Evolutionary conservation across 164 flowering plant species (phyloP).

Genomic region (Warburgia ugandensis): DNA sequence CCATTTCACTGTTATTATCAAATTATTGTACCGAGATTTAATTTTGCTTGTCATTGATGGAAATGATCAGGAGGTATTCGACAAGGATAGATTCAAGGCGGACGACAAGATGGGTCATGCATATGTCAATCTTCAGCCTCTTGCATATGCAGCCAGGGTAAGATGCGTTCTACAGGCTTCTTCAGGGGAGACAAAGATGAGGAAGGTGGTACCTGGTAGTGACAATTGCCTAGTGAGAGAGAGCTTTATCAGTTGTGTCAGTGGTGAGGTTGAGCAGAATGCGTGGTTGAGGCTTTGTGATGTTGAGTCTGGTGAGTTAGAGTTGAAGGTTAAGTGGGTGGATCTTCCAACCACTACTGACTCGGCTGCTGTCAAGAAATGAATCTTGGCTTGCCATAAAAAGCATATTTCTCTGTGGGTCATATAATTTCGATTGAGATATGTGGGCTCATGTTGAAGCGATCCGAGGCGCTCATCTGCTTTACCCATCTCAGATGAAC

Average conservation of each 20-base stretch:
- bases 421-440: too few species aligned
- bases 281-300: conserved; percentile 66
- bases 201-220: conserved; percentile 52
- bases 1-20: not conserved
- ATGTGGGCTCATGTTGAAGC: too few species aligned
- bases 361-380: not conserved
- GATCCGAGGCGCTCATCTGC: too few species aligned
- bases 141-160: conserved; percentile 55
- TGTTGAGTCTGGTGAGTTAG: conserved; percentile 77
- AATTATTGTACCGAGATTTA: not conserved
- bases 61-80: conserved; percentile 88
- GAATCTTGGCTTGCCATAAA: not conserved
- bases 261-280: conserved; percentile 66
- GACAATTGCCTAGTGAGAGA: conserved; percentile 68
- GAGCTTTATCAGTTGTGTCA: conserved; percentile 46
- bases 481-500: too few species aligned
- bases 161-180: conserved; percentile 41
- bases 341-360: conserved; percentile 11
- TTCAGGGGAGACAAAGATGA: conserved; percentile 44
- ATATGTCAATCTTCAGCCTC: conserved; percentile 53
- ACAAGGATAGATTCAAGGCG: conserved; percentile 78
- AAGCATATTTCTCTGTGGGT: too few species aligned
- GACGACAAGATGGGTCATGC: conserved; percentile 93
- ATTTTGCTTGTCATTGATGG: not conserved
- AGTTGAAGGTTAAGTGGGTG: conserved; percentile 55